Evolutionary conservation across 257 asterid genomes (phyloP), one percentile per base, ranked within the genome.

Genomic region (Ballota nigra): DNA sequence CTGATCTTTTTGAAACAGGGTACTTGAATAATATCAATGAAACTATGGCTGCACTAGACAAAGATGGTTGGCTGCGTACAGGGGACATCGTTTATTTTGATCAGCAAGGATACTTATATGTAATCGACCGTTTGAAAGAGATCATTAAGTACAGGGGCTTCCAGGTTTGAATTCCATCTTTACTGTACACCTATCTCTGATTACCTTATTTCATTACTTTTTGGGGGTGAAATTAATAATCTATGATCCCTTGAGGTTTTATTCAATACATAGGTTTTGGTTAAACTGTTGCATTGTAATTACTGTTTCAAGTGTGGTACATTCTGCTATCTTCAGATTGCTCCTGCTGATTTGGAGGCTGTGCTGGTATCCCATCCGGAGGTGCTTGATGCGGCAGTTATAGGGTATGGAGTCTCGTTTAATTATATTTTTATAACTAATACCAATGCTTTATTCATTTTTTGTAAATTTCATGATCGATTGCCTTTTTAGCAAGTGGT

Each of bases 291-390:
- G 57, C 51, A 16, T 2, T 43, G 29, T 26, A 24, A 38, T 23
- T 60, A 47, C 49, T 73, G 33, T 57, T 53, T 20, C 55, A 43
- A 62, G 40, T 29, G n/a, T 78, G 73, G 45, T 31, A 28, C 23
- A 29, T 23, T 74, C 5, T 31, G 33, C 38, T 29, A 8, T 65
- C 38, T 75, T 75, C 87, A 92, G 98, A 83, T 92, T 75, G 91
- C 98, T 68, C 98, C 98, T 6, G 96, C 95, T 71, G 98, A 92
- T 83, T 85, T 92, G 23, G 98, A 92, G 77, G 77, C 92, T 5
- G 80, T 88, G 18, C 61, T 92, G 58, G 51, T 78, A 24, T 70
- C 88, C 64, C 95, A 92, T 73, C 92, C 97, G 0, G 88, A 86
- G 40, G 85, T 92, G 6, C 77, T 81, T 45, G 97, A 92, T 81